A percentile compares a stretch with the other conserved stretches of the same genome.
These are phyloP conservation scores for Saturnispora ahearnii DNA, from an alignment of 805 yeast species.

Conservation along the genomic window DNA sequence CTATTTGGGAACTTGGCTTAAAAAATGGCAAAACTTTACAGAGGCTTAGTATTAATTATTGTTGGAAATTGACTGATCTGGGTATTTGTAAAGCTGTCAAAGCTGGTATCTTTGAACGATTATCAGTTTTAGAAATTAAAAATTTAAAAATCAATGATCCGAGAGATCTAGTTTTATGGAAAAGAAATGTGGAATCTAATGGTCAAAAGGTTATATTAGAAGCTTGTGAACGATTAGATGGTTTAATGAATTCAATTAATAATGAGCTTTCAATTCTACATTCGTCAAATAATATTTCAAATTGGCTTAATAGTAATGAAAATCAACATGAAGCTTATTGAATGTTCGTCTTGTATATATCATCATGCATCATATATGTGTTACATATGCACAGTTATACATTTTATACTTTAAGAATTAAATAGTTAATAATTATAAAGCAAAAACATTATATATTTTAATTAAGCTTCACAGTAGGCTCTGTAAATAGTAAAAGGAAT, in stretches of 20 bases:
- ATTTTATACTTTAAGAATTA: background rate
- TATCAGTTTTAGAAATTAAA: slow-evolving; percentile 72
- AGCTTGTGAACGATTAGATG: slow-evolving; percentile 64
- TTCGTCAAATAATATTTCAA: slow-evolving; percentile 53
- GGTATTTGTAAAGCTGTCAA: slow-evolving; percentile 29
- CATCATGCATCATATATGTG: background rate
- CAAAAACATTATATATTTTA: background rate
- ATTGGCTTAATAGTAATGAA: slow-evolving; percentile 50
- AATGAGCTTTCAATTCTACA: slow-evolving; percentile 43
- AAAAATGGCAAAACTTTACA: slow-evolving; percentile 38
- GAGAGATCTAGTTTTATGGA: slow-evolving; percentile 60
- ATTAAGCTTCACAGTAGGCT: slow-evolving; percentile 72
- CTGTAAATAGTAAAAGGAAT: slow-evolving; percentile 67
- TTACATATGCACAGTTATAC: slow-evolving; percentile 33
- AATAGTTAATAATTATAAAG: background rate
- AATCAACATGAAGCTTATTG: background rate
- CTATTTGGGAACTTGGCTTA: slow-evolving; percentile 72
- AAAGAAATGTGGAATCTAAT: slow-evolving; percentile 36
- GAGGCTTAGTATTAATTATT: slow-evolving; percentile 68
- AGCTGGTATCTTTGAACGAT: slow-evolving; percentile 41
- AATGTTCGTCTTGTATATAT: background rate
- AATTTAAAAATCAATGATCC: slow-evolving; percentile 52
- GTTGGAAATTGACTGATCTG: slow-evolving; percentile 33
- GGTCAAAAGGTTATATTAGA: slow-evolving; percentile 53
- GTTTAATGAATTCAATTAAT: slow-evolving; percentile 53